Evolutionary conservation across 2,329 filamentous ascomycete genomes (phyloP).

Genomic region (Pseudogymnoascus sp.): DNA sequence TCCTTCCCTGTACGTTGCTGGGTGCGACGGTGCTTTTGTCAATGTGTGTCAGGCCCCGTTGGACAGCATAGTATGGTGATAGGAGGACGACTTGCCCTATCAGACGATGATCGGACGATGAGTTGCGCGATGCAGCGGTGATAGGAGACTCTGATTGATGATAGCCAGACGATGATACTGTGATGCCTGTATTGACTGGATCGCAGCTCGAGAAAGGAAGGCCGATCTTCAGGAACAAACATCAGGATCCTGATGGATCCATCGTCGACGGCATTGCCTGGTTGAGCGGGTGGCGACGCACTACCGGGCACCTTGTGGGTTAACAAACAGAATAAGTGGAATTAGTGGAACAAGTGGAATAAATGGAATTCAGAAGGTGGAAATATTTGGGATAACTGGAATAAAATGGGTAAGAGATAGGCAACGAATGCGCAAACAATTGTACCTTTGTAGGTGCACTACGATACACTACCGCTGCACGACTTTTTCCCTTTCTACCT

Average conservation of each 20-base stretch:
- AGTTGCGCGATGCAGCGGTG: background rate
- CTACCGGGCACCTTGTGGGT: constrained; percentile 6
- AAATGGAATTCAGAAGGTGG: background rate
- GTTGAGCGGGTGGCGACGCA: background rate
- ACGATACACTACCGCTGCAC: background rate
- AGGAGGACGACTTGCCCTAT: background rate
- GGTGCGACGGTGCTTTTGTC: background rate
- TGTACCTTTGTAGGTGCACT: constrained; percentile 6
- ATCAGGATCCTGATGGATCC: background rate
- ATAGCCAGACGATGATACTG: background rate
- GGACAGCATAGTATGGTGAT: background rate
- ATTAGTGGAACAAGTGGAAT: background rate
- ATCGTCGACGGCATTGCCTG: background rate
- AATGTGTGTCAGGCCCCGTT: background rate
- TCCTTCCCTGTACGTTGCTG: background rate
- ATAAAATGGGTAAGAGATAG: background rate
- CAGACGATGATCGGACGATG: background rate
- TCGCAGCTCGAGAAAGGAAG: background rate
- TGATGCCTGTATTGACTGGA: background rate
- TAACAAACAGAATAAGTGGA: constrained; percentile 2
- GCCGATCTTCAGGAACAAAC: background rate
- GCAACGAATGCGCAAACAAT: background rate
- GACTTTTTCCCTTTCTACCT: background rate
- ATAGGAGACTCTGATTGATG: background rate
- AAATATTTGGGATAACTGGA: background rate